Conservation (phyloP, 257 asterid species). For the Lithospermum erythrorhizon region DNA sequence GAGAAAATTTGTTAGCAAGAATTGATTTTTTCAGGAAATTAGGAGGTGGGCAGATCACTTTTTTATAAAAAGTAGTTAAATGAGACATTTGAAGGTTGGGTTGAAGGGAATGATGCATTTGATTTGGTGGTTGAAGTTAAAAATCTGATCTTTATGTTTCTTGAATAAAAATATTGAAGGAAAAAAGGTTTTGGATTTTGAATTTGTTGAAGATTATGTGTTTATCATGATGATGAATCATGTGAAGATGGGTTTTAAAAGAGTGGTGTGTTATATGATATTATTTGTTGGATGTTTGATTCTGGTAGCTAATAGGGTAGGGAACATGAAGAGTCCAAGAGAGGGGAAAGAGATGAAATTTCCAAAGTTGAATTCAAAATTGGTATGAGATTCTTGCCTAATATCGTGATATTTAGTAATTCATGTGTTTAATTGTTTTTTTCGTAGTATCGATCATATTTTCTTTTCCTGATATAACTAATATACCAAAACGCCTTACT, state of each 20-base stretch:
- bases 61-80: too few relatives aligned
- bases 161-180: too few relatives aligned
- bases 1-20: not conserved
- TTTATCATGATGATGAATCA: too few relatives aligned
- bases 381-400: constrained; percentile 23
- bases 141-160: too few relatives aligned
- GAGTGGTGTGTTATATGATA: constrained; percentile 25
- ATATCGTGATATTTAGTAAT: too few relatives aligned
- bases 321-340: constrained; percentile 28
- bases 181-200: too few relatives aligned
- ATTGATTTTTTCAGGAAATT: not conserved
- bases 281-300: constrained; percentile 29
- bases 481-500: too few relatives aligned
- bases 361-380: constrained; percentile 35
- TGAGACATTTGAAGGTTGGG: not conserved
- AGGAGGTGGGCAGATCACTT: not conserved
- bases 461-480: too few relatives aligned
- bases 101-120: not conserved
- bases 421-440: too few relatives aligned
- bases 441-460: too few relatives aligned
- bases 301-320: constrained; percentile 26
- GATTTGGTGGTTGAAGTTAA: too few relatives aligned
- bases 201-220: constrained; percentile 19
- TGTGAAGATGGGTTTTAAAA: constrained; percentile 23
- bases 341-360: constrained; percentile 29